These are phyloP conservation scores for Aspergillus tubingensis DNA, from an alignment of 2,329 filamentous ascomycete species.

Conservation along the genomic window DNA sequence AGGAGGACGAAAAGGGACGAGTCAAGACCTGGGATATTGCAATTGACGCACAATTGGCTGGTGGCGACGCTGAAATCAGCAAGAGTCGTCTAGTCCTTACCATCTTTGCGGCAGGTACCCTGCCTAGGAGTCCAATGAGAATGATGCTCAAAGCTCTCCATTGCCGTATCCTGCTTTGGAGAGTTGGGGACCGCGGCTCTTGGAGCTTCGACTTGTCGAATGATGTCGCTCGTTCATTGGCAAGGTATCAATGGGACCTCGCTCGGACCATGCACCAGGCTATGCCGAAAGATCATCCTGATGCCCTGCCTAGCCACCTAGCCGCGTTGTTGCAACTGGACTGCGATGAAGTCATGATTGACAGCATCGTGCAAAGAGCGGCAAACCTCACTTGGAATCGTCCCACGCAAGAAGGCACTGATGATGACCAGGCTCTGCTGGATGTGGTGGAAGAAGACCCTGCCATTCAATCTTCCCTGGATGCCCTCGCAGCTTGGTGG, in stretches of 20 bases:
- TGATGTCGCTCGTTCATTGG: constrained; percentile 70
- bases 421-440: constrained; percentile 68
- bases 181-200: constrained; percentile 66
- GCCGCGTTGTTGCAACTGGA: constrained; percentile 74
- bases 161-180: constrained; percentile 85
- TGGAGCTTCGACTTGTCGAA: constrained; percentile 67
- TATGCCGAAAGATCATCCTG: constrained; percentile 57
- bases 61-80: constrained; percentile 86
- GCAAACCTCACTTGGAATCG: constrained; percentile 89
- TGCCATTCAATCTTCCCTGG: constrained; percentile 81
- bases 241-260: constrained; percentile 76
- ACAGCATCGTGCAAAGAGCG: constrained; percentile 77
- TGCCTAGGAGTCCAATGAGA: constrained; percentile 77
- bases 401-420: constrained; percentile 67
- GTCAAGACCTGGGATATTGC: constrained; percentile 93
- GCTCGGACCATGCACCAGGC: constrained; percentile 63
- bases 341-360: constrained; percentile 77
- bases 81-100: constrained; percentile 83
- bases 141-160: constrained; percentile 93
- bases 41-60: constrained; percentile 86
- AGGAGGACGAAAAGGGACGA: constrained; percentile 81
- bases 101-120: constrained; percentile 80
- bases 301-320: constrained; percentile 75
- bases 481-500: constrained; percentile 90
- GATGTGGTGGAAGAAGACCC: constrained; percentile 82